Conservation (phyloP, 306 rosid genomes). For the Lathyrus aphaca region DNA sequence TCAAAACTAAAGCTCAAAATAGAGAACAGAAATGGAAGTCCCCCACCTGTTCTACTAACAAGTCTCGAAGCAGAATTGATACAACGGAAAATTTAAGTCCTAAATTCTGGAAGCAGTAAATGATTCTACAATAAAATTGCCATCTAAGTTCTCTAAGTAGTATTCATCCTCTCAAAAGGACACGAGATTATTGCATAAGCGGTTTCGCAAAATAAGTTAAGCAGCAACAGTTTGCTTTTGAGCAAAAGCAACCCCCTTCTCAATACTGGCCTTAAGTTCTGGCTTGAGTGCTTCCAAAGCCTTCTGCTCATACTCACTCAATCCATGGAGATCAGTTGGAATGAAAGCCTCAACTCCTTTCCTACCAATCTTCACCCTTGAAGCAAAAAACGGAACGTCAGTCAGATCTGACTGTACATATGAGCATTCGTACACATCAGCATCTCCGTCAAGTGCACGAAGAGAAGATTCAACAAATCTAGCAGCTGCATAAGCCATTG, state of each 20-base stretch:
- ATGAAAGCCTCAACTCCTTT: constrained; percentile 88
- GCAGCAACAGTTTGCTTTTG: constrained; percentile 70
- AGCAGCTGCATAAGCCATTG: constrained; percentile 99
- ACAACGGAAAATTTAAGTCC: constrained; percentile 38
- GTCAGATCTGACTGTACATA: constrained; percentile 84
- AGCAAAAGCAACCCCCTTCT: constrained; percentile 87
- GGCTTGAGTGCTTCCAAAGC: constrained; percentile 91
- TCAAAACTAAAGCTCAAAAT: constrained; percentile 40
- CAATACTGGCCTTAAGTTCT: constrained; percentile 93
- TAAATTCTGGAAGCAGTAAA: constrained; percentile 39
- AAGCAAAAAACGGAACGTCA: constrained; percentile 93
- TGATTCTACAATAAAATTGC: constrained; percentile 42
- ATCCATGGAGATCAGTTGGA: constrained; percentile 81
- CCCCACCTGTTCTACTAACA: constrained; percentile 50
- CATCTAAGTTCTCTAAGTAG: constrained; percentile 38
- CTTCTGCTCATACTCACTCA: constrained; percentile 87
- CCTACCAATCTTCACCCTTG: constrained; percentile 89
- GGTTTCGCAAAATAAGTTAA: constrained; percentile 39
- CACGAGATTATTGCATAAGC: constrained; percentile 27
- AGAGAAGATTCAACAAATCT: constrained; percentile 96
- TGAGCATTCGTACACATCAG: constrained; percentile 88
- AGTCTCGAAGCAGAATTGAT: constrained; percentile 47
- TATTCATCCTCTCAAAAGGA: constrained; percentile 44
- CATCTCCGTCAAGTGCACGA: constrained; percentile 92
- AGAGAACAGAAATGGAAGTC: constrained; percentile 35